Evolutionary conservation across 1,139 yeast species (phyloP), one percentile per base, ranked within the genome.

Genomic region (Blastobotrys buckinghamii): DNA sequence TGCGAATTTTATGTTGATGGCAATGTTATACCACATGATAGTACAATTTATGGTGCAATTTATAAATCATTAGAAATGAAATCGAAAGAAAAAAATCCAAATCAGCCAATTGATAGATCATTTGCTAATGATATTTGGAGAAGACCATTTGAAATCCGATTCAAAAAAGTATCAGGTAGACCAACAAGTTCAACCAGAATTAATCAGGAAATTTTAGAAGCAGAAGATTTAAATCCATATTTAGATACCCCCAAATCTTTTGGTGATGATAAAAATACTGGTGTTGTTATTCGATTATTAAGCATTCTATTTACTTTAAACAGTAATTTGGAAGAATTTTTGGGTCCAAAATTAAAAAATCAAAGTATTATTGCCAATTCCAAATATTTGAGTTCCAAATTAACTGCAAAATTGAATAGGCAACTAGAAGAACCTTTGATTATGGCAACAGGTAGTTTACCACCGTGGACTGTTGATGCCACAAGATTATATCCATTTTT

Each of bases 341-440:
- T 51, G 30, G 55, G 53, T 6, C 27, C 29, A 10, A 12, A 10
- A 2, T 8, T n/a, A n/a, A 27, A 36, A 9, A 20, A 41, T 17
- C 19, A 45, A 15, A 47, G 50, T n/a, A 35, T 78, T 10, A 64
- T 76, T 0, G 24, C 24, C 4, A 71, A 69, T 26, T 69, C 76
- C 12, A 62, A 71, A 22, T 90, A 89, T 59, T 70, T 83, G 59
- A 90, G 87, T 61, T 81, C 90, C 68, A 90, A 89, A 60, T 66
- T 92, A 30, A 82, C 96, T 2, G 95, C 95, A 0, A 92, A 90
- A 63, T 71, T 92, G 50, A 84, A 86, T 54, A 72, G 95, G 45
- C 97, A 90, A 65, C 67, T 92, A 38, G 97, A 90, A 59, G 97
- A 92, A 55, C 95, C 96, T 0, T 69, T 90, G 51, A 77, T 90